Base-by-base conservation (phyloP, 1,139 yeast genomes). In the Yamadazyma taylorii region DNA sequence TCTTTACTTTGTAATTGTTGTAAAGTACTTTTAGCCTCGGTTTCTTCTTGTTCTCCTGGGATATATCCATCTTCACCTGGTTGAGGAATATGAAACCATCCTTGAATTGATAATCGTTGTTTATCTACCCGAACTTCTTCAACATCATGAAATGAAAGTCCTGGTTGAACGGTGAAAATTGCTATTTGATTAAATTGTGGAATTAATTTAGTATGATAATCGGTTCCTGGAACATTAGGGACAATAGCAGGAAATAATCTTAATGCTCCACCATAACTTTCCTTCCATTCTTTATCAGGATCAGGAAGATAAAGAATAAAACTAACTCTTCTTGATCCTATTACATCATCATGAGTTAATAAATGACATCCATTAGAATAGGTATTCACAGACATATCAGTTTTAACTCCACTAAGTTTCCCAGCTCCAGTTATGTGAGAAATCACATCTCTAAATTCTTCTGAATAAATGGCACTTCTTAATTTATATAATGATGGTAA, bases 61-160 rank as follows among this genome's bases (percentile, higher is more conserved):
- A 81, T 74, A 53, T 61, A 90, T 0, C 97, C 97, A 26, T 78
- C 81, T 60, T 94, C 98, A 10, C 96, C 97, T 8, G 67, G 69
- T 56, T 92, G 98, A 2, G 98, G 98, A 34, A 90, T 87, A 58
- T 94, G 99, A 58, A 92, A 94, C 99, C 99, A 94, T 0, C 99
- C 99, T 55, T 92, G 96, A 43, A 94, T 87, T 1, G 96, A 85
- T 33, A 92, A 67, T 52, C 99, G 73, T 46, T 89, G 95, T 55
- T 82, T 86, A 52, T 89, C 95, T 2, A 82, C 95, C 46, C 84
- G 77, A 2, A 94, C 98, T 58, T 94, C 98, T 61, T 94, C 98
- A 8, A 94, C 99, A 51, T 94, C 98, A 58, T 94, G 99, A 70
- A 92, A 94, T 3, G 96, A 85, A 35, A 84, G 75, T 1, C 98